Evolutionary conservation across 2,329 filamentous ascomycete species (phyloP).

Genomic region (Fusarium sambucinum): DNA sequence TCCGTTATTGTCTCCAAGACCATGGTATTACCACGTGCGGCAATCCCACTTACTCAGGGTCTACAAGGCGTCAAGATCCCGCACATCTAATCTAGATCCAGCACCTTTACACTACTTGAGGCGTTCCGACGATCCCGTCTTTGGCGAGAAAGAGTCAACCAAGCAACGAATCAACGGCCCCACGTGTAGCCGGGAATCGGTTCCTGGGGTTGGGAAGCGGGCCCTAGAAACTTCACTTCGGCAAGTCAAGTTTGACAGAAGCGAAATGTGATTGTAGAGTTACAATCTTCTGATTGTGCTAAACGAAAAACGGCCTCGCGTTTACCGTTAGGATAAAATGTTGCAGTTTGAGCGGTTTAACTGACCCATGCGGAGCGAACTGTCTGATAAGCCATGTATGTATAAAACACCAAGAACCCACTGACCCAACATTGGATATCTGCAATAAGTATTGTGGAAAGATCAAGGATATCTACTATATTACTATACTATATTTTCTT

Average conservation of each 20-base stretch:
- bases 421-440: neutral
- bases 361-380: constrained; percentile 13
- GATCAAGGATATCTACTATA: constrained; percentile 7
- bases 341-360: constrained; percentile 6
- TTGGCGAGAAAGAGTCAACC: constrained; percentile 19
- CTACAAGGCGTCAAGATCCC: neutral
- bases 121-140: constrained; percentile 16
- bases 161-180: constrained; percentile 48
- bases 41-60: constrained; percentile 2
- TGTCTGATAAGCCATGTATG: constrained; percentile 2
- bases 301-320: constrained; percentile 18
- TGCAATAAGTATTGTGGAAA: constrained; percentile 3
- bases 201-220: constrained; percentile 30
- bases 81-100: constrained; percentile 13
- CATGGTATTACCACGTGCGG: constrained; percentile 29
- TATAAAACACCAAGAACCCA: constrained; percentile 41
- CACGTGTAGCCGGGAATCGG: constrained; percentile 44
- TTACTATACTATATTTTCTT: neutral
- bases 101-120: constrained; percentile 5
- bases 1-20: constrained; percentile 7
- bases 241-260: constrained; percentile 35
- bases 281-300: constrained; percentile 16
- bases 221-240: constrained; percentile 14
- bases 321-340: constrained; percentile 21
- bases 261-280: constrained; percentile 34